Evolutionary conservation across 2,329 filamentous ascomycete genomes (phyloP), one percentile per base, ranked within the genome.

Genomic region (Exophiala sp.): DNA sequence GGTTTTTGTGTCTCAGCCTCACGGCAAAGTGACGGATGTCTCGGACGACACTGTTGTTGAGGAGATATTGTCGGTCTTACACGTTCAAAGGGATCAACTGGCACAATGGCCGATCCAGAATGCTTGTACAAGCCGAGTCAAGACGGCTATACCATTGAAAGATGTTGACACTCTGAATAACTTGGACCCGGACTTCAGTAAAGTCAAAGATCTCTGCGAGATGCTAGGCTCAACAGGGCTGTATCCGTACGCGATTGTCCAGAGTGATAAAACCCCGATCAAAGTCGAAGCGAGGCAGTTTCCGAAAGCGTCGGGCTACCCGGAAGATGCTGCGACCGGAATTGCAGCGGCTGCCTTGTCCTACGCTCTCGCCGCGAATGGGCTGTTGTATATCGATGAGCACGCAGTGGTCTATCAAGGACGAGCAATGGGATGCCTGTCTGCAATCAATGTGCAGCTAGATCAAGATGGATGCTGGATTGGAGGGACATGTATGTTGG

Each of bases 271-370:
- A 4, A 24, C 1, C 29, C 11, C 8, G 9, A 20, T 47, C 14
- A 16, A 50, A 32, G 39, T 42, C 47, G 47, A 50, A n/a, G 47
- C 47, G 12, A 24, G 47, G 14, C 47, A 50, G 39, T 50, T 50
- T 20, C 47, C 47, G 2, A 50, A 50, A 12, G 47, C 47, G 5
- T 50, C 47, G 11, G 47, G 47, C 12, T 50, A 50, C 21, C 47
- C 47, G 5, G 47, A 50, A 20, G 47, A 50, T 20, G 47, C 47
- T 7, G 47, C 47, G n/a, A 50, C 47, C 11, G 47, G 47, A 18
- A 50, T 50, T 24, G 47, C 47, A 16, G 47, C 47, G 12, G 47
- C 47, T 24, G 47, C 36, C 2, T 34, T 50, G 38, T 18, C 39
- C 2, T 50, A 50, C 34, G 39, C 24, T 10, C 47, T 50, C 2